Conservation (phyloP, 2,329 filamentous ascomycete genomes). For the Coniochaeta prunicola region DNA sequence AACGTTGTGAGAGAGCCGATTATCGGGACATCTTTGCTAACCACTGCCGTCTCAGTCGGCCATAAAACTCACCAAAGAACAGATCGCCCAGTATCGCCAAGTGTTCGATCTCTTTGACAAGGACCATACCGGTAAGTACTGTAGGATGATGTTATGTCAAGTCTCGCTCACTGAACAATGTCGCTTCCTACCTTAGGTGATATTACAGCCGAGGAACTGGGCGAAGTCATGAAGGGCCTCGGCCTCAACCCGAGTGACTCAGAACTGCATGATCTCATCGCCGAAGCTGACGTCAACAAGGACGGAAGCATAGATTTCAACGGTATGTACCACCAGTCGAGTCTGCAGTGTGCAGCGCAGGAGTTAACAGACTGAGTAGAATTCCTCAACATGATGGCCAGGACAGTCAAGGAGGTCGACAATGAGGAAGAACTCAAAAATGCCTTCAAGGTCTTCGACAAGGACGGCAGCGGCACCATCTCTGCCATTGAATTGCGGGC, state of each 20-base stretch:
- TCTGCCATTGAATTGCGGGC: constrained; percentile 53
- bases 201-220: constrained; percentile 57
- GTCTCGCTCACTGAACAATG: not conserved
- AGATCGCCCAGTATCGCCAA: constrained; percentile 1
- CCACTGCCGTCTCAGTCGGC: not conserved
- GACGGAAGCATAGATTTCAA: constrained; percentile 60
- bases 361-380: constrained; percentile 28
- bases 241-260: constrained; percentile 55
- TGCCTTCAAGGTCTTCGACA: constrained; percentile 61
- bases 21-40: not conserved
- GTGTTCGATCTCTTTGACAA: constrained; percentile 5
- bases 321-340: not conserved
- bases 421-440: constrained; percentile 58
- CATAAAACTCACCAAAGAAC: not conserved
- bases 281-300: constrained; percentile 58
- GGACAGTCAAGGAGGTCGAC: constrained; percentile 54
- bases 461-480: constrained; percentile 59
- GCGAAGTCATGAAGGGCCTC: constrained; percentile 56
- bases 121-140: constrained; percentile 6
- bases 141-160: not conserved
- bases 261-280: constrained; percentile 60
- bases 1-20: not conserved
- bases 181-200: constrained; percentile 34
- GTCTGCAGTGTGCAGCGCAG: not conserved
- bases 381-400: constrained; percentile 61